Conservation (phyloP, 176 grass and related monocot species). For the Oryza meyeriana region DNA sequence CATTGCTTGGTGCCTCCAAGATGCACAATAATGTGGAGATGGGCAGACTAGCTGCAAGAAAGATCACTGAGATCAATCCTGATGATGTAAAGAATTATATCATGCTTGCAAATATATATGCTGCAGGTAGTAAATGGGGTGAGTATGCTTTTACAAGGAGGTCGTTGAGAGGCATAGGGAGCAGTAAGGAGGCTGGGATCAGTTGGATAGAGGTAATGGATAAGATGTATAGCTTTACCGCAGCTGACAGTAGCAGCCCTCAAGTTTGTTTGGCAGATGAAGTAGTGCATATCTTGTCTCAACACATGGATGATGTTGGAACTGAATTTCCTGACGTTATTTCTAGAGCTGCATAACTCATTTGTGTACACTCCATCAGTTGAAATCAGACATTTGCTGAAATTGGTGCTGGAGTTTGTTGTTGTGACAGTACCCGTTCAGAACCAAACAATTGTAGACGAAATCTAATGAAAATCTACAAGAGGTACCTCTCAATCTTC, state of each 20-base stretch:
- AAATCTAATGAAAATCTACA: neutral
- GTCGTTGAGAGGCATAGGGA: slow-evolving; percentile 35
- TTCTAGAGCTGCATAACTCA: slow-evolving; percentile 14
- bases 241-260: slow-evolving; percentile 43
- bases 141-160: slow-evolving; percentile 51
- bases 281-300: slow-evolving; percentile 41
- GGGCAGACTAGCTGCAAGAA: slow-evolving; percentile 42
- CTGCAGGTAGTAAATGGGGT: slow-evolving; percentile 52
- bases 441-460: neutral
- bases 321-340: neutral
- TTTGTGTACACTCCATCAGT: slow-evolving; percentile 5
- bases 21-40: slow-evolving; percentile 55
- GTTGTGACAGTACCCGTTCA: neutral
- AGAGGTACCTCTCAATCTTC: neutral
- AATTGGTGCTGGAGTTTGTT: neutral
- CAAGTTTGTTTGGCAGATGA: slow-evolving; percentile 44
- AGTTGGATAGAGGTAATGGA: slow-evolving; percentile 50
- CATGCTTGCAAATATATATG: slow-evolving; percentile 62
- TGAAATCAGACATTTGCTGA: neutral
- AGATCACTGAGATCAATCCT: slow-evolving; percentile 56
- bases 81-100: slow-evolving; percentile 36
- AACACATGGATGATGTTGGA: slow-evolving; percentile 46
- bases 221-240: slow-evolving; percentile 48
- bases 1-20: slow-evolving; percentile 57
- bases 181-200: slow-evolving; percentile 51